Conservation (phyloP, 2,329 filamentous ascomycete genomes). For the Nothomitra cinnamomea region DNA sequence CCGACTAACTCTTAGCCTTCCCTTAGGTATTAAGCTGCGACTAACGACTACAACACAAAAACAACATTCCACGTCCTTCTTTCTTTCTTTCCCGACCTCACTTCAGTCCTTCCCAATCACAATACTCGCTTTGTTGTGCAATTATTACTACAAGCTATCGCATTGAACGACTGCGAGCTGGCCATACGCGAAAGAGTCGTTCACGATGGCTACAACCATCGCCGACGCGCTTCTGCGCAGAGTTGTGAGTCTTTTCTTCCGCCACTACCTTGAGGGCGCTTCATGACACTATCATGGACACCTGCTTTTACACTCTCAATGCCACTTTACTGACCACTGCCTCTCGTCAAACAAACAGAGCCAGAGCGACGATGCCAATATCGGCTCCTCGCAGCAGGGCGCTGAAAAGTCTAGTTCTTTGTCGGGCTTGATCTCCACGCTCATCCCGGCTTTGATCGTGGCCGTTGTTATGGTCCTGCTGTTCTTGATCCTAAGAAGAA, state of each 20-base stretch:
- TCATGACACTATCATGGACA: background rate
- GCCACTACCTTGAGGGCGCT: background rate
- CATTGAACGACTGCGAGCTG: no score
- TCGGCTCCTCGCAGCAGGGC: slow-evolving; percentile 11
- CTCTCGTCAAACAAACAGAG: background rate
- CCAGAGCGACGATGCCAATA: slow-evolving; percentile 8
- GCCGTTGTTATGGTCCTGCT: slow-evolving; percentile 19
- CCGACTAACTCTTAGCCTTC: no score
- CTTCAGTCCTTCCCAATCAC: no score
- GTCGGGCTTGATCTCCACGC: slow-evolving; percentile 21
- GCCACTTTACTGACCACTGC: background rate
- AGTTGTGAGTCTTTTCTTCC: background rate
- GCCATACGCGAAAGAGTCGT: background rate
- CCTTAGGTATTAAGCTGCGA: no score
- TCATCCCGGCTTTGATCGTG: slow-evolving; percentile 19
- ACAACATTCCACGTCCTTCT: no score
- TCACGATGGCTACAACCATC: background rate
- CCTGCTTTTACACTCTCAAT: background rate
- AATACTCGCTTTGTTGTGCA: no score
- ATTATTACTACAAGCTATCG: no score
- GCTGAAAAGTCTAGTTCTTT: slow-evolving; percentile 7
- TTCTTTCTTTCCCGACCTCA: no score
- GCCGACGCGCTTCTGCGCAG: background rate
- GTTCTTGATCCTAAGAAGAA: slow-evolving; percentile 12
- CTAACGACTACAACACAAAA: no score